phyloP scores from a whole-genome alignment of 1,284 basidiomycete genomes.

The Ceratobasidium sp. region DNA sequence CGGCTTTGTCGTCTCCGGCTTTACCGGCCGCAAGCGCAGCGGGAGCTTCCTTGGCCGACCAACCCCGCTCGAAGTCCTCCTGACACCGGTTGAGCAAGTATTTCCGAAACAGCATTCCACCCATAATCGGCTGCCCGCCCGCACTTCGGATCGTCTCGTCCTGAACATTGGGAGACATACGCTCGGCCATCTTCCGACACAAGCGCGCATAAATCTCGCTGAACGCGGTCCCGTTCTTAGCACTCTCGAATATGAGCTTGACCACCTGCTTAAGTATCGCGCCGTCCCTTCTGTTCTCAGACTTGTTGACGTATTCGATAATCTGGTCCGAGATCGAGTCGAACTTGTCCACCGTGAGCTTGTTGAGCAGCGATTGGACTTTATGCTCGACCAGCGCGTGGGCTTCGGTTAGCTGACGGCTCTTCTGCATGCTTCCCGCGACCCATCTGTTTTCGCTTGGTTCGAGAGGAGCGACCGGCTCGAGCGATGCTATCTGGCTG shows the following conservation, averaged over 20 bases:
- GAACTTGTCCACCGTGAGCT: constrained; percentile 96
- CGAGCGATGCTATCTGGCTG: constrained; percentile 51
- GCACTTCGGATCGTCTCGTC: constrained; percentile 82
- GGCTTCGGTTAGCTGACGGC: constrained; percentile 50
- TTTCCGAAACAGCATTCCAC: constrained; percentile 75
- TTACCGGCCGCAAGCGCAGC: constrained; percentile 63
- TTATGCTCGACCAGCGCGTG: constrained; percentile 90
- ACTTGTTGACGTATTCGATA: constrained; percentile 93
- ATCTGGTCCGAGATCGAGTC: constrained; percentile 94
- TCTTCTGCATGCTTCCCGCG: neutral
- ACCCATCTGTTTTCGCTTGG: constrained; percentile 85
- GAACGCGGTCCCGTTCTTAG: constrained; percentile 95
- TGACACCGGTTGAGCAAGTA: constrained; percentile 71
- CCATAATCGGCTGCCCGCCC: constrained; percentile 80
- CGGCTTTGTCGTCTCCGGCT: constrained; percentile 63
- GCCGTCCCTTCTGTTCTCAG: constrained; percentile 90
- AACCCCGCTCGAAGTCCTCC: constrained; percentile 69
- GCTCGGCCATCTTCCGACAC: constrained; percentile 93
- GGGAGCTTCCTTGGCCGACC: constrained; percentile 64
- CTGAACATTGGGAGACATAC: constrained; percentile 83
- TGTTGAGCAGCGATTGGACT: constrained; percentile 93
- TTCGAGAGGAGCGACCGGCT: constrained; percentile 80
- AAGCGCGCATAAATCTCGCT: constrained; percentile 97
- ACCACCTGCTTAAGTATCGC: constrained; percentile 95
- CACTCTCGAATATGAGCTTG: constrained; percentile 95